A percentile compares a stretch with the other conserved stretches of the same genome.
Evolutionary conservation across 1,284 basidiomycete species (phyloP).

Genomic region (Austropuccinia psidii): DNA sequence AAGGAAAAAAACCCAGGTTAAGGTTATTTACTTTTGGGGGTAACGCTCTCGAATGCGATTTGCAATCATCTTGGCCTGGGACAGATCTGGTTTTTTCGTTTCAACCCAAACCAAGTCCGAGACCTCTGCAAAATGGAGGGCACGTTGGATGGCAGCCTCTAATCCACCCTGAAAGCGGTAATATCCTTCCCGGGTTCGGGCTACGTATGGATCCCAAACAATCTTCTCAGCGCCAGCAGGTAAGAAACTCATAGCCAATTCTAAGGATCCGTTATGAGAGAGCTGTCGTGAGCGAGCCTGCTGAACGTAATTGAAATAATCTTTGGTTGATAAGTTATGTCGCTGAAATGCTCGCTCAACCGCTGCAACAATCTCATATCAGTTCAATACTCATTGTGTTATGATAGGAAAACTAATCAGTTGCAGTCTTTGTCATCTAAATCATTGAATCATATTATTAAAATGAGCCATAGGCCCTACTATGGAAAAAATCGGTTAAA

Average conservation of each 20-base stretch:
- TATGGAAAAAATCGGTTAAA: not conserved
- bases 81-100: slow-evolving; percentile 73
- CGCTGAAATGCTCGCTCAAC: slow-evolving; percentile 53
- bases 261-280: not conserved
- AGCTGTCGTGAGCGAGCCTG: slow-evolving; percentile 49
- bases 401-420: not conserved
- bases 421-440: not conserved
- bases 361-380: slow-evolving; percentile 40
- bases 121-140: slow-evolving; percentile 60
- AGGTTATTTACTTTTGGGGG: slow-evolving; percentile 50
- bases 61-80: slow-evolving; percentile 70
- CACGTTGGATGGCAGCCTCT: slow-evolving; percentile 70
- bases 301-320: not conserved
- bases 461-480: not conserved
- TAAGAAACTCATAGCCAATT: not conserved
- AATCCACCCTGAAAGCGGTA: slow-evolving; percentile 81
- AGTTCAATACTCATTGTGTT: not conserved
- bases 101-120: slow-evolving; percentile 57
- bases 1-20: not conserved
- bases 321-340: slow-evolving; percentile 26
- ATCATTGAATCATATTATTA: not conserved
- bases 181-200: slow-evolving; percentile 83
- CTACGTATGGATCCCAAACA: slow-evolving; percentile 76
- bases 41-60: slow-evolving; percentile 63
- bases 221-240: slow-evolving; percentile 49